Conservation (phyloP, 2,329 filamentous ascomycete species). For the Nemania sp. region DNA sequence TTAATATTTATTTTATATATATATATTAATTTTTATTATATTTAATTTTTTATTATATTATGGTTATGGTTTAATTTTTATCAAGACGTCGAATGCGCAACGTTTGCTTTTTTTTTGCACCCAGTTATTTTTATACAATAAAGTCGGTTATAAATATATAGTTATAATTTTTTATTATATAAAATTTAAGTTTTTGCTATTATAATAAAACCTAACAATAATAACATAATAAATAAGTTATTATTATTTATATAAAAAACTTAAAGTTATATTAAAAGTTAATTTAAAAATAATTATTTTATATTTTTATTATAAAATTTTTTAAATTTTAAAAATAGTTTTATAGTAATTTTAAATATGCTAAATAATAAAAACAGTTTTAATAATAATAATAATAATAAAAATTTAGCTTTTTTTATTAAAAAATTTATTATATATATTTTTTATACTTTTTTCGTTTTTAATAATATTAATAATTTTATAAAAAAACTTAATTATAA, state of each 20-base stretch:
- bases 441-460: background rate
- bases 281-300: background rate
- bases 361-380: background rate
- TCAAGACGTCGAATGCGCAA: too few species aligned
- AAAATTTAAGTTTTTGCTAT: background rate
- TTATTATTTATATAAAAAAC: too few species aligned
- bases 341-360: background rate
- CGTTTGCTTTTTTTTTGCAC: too few species aligned
- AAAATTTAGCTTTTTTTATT: background rate
- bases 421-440: background rate
- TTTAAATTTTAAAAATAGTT: background rate
- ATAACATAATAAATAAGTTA: too few species aligned
- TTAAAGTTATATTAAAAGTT: slow-evolving; percentile 2
- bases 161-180: background rate
- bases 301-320: background rate
- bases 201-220: too few species aligned
- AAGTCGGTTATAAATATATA: too few species aligned
- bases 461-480: background rate
- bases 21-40: background rate
- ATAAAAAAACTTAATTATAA: background rate
- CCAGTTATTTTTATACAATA: too few species aligned
- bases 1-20: background rate
- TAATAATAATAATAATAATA: too few species aligned
- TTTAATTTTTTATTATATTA: background rate
- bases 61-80: too few species aligned